phyloP scores from a whole-genome alignment of 192 early-diverging fungal genomes.

The Oehlia diaphana region DNA sequence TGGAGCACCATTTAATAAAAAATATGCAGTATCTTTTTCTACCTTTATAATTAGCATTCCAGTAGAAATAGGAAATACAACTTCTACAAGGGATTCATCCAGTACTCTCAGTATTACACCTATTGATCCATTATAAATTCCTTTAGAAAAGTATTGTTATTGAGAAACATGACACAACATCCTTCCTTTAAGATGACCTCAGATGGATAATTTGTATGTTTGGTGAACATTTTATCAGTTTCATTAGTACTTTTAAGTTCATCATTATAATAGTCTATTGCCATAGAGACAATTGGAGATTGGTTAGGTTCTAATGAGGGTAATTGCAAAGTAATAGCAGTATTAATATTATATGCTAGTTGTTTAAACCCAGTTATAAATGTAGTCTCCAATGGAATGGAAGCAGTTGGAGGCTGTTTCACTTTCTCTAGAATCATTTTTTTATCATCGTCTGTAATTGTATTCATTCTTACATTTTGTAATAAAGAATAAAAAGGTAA shows the following conservation, averaged over 20 bases:
- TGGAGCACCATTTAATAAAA: neutral
- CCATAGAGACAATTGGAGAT: neutral
- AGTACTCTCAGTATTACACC: neutral
- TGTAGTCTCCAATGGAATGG: too few species aligned
- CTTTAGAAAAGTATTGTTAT: neutral
- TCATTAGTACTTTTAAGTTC: neutral
- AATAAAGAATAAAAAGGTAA: neutral
- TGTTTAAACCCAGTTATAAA: too few species aligned
- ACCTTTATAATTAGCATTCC: neutral
- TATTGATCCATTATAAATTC: constrained; percentile 8
- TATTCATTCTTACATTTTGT: neutral
- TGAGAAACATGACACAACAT: neutral
- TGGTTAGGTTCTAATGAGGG: too few species aligned
- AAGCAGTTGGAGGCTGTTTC: too few species aligned
- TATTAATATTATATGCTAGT: too few species aligned
- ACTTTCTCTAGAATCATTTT: too few species aligned
- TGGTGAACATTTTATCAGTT: neutral
- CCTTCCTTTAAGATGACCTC: neutral
- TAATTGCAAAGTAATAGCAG: too few species aligned
- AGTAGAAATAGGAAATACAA: neutral
- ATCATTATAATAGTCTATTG: neutral
- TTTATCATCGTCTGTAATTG: neutral
- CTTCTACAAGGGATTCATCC: neutral
- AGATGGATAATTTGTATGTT: neutral
- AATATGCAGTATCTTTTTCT: neutral